Percentiles rank a stretch among this genome's conserved stretches.
Conservation (phyloP, 495 filamentous ascomycete genomes). For the Lindgomyces ingoldianus region DNA sequence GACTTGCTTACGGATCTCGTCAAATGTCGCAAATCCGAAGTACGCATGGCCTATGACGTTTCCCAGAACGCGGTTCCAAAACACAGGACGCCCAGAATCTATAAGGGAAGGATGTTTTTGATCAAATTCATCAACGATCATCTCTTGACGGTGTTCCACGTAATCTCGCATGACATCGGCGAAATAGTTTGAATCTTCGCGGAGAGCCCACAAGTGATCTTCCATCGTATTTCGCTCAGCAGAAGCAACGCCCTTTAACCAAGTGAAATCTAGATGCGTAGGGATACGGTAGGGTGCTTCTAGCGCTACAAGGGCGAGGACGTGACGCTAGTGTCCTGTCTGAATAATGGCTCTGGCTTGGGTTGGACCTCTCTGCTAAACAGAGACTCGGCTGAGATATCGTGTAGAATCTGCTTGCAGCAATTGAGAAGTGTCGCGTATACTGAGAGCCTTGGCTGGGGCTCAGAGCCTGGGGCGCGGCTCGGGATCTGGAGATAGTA, state of each 20-base stretch:
- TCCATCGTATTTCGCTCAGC: constrained; percentile 46
- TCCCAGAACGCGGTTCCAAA: constrained; percentile 44
- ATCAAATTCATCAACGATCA: constrained; percentile 40
- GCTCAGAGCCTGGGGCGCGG: too few relatives aligned
- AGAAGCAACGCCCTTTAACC: constrained; percentile 45
- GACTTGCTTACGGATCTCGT: constrained; percentile 36
- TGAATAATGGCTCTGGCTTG: constrained; percentile 38
- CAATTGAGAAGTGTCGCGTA: too few relatives aligned
- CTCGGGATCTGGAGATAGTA: too few relatives aligned
- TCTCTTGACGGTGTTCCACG: constrained; percentile 48
- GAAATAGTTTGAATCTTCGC: constrained; percentile 59
- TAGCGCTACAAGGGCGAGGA: constrained; percentile 39
- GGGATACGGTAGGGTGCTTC: constrained; percentile 54
- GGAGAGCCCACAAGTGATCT: constrained; percentile 55
- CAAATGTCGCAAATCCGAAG: constrained; percentile 35
- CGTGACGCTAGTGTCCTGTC: constrained; percentile 34
- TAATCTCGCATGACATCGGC: constrained; percentile 39
- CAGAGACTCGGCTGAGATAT: constrained; percentile 36
- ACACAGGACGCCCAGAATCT: constrained; percentile 16
- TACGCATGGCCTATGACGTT: constrained; percentile 40
- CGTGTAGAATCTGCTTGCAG: constrained; percentile 48
- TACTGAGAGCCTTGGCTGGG: too few relatives aligned
- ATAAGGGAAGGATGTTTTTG: constrained; percentile 39
- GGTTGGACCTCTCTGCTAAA: constrained; percentile 31
- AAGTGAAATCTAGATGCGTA: constrained; percentile 45